A percentile compares a stretch with the other conserved stretches of the same genome.
These are phyloP conservation scores for Fusarium graminum DNA, from an alignment of 2,329 filamentous ascomycete genomes.

Conservation along the genomic window DNA sequence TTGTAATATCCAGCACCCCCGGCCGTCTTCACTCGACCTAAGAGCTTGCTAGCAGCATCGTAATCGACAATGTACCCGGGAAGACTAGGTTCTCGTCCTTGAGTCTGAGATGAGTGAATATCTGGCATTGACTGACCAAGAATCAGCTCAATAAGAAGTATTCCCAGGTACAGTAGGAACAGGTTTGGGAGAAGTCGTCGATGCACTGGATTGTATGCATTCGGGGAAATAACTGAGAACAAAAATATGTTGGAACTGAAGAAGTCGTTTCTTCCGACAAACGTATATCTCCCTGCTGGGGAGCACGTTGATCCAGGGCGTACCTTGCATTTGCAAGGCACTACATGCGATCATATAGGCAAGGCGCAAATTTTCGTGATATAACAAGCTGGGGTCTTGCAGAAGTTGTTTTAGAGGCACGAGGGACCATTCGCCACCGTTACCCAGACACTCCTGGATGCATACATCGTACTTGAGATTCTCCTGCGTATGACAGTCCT, in stretches of 20 bases:
- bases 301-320: constrained; percentile 2
- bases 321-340: constrained; percentile 2
- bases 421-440: background rate
- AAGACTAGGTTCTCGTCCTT: fast-evolving
- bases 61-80: background rate
- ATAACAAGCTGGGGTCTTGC: background rate
- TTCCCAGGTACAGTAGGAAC: constrained; percentile 4
- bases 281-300: background rate
- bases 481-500: fast-evolving
- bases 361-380: background rate
- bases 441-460: background rate
- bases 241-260: background rate
- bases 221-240: constrained; percentile 8
- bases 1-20: background rate
- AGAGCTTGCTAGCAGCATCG: background rate
- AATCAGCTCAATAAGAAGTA: constrained; percentile 7
- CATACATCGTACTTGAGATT: background rate
- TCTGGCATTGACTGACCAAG: background rate
- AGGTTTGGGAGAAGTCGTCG: background rate
- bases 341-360: background rate
- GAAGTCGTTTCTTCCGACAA: background rate
- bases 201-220: fast-evolving
- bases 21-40: constrained; percentile 8
- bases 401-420: background rate
- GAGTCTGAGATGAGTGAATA: fast-evolving